phyloP scores from a whole-genome alignment of 2,329 filamentous ascomycete genomes.

The Fusarium palustre region DNA sequence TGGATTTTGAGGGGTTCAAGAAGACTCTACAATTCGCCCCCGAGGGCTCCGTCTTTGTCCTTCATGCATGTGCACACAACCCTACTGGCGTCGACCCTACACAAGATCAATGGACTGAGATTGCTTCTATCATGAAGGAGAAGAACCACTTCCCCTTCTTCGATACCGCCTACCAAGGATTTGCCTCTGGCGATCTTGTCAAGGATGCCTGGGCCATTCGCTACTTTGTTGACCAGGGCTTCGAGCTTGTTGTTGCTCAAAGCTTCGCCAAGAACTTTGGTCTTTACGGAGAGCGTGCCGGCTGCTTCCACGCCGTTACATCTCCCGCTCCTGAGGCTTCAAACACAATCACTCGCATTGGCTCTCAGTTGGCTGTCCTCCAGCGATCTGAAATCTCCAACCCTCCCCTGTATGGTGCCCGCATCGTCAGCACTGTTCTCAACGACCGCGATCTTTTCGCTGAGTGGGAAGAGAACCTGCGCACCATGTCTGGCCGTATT shows the following conservation, averaged over 20 bases:
- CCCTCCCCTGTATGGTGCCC: constrained; percentile 92
- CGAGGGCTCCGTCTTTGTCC: constrained; percentile 84
- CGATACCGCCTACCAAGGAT: constrained; percentile 97
- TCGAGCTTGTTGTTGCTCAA: constrained; percentile 89
- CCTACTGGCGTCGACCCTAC: constrained; percentile 97
- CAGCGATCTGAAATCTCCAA: constrained; percentile 98
- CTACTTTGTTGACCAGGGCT: constrained; percentile 92
- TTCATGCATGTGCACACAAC: constrained; percentile 98
- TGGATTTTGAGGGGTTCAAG: constrained; percentile 93
- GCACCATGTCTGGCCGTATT: constrained; percentile 95
- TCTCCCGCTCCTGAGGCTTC: constrained; percentile 75
- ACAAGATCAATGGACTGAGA: constrained; percentile 91
- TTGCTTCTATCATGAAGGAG: constrained; percentile 79
- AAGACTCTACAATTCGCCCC: constrained; percentile 76
- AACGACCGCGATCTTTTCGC: constrained; percentile 85
- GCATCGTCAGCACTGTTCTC: constrained; percentile 85
- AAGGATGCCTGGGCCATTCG: constrained; percentile 92
- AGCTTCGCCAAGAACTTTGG: constrained; percentile 99
- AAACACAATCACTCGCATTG: constrained; percentile 72
- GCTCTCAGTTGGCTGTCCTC: constrained; percentile 90
- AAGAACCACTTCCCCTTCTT: constrained; percentile 97
- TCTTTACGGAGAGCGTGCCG: constrained; percentile 94
- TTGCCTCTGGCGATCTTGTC: constrained; percentile 89
- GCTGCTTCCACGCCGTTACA: constrained; percentile 94
- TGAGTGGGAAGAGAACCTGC: constrained; percentile 92